Percentiles rank a stretch among this genome's conserved stretches.
Conservation (phyloP, 2,329 filamentous ascomycete species). For the Emericellopsis cladophorae region DNA sequence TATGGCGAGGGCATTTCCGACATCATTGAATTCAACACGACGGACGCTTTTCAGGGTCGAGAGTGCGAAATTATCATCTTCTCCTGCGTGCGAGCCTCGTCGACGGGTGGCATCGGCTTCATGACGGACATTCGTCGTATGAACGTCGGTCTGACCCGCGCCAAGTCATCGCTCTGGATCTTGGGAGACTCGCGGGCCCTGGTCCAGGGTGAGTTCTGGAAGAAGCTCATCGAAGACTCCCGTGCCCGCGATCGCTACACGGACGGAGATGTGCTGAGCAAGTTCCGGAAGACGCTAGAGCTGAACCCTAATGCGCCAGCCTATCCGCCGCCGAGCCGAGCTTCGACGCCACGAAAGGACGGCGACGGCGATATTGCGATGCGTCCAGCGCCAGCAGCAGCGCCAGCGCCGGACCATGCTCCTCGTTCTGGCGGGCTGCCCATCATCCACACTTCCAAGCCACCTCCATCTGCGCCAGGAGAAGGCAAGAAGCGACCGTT, state of each 20-base stretch:
- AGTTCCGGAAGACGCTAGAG: constrained; percentile 32
- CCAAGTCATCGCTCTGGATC: constrained; percentile 93
- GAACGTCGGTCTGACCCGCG: constrained; percentile 96
- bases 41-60: constrained; percentile 92
- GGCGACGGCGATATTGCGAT: constrained; percentile 6
- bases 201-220: constrained; percentile 83
- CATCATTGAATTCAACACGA: constrained; percentile 93
- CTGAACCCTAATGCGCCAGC: constrained; percentile 7
- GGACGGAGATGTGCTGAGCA: constrained; percentile 41
- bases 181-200: constrained; percentile 84
- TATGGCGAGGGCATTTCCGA: constrained; percentile 68
- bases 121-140: constrained; percentile 96
- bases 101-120: constrained; percentile 95
- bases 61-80: constrained; percentile 99
- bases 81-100: constrained; percentile 87
- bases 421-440: constrained; percentile 10
- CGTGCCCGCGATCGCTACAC: constrained; percentile 65
- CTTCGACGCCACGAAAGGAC: constrained; percentile 6
- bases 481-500: constrained; percentile 29
- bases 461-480: background rate
- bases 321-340: constrained; percentile 10
- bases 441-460: constrained; percentile 23
- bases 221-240: constrained; percentile 72
- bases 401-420: background rate
- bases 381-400: background rate